Evolutionary conservation across 2,329 filamentous ascomycete genomes (phyloP).

Genomic region (Fusarium sp.): DNA sequence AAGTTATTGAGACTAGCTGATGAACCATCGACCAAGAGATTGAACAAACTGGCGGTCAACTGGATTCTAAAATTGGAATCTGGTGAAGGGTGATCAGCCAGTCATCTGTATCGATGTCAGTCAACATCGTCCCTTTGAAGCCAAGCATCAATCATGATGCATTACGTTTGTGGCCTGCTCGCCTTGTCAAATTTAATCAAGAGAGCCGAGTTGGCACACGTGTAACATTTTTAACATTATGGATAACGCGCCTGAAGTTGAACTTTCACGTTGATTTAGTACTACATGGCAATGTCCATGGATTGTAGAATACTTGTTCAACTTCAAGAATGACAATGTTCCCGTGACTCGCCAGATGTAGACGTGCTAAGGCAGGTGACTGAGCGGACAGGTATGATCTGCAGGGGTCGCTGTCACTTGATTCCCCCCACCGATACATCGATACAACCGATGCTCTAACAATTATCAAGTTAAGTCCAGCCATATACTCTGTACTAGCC

Average conservation of each 20-base stretch:
- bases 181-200: neutral
- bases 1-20: neutral
- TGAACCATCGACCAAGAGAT: neutral
- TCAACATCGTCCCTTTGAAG: neutral
- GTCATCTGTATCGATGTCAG: neutral
- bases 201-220: neutral
- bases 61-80: neutral
- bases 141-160: neutral
- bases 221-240: neutral
- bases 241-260: neutral
- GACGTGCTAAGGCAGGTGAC: conserved; percentile 20
- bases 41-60: neutral
- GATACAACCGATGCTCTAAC: neutral
- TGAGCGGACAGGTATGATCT: conserved; percentile 7
- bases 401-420: conserved; percentile 22
- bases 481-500: neutral
- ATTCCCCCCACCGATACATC: conserved; percentile 9
- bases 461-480: neutral
- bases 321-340: neutral
- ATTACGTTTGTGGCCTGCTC: neutral
- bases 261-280: neutral
- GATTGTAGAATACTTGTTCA: neutral
- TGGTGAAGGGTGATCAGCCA: neutral
- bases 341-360: conserved; percentile 19
- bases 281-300: neutral